Percentiles rank a stretch among this genome's conserved stretches.
Conservation (phyloP, 495 filamentous ascomycete species). For the Pyronema omphalodes region DNA sequence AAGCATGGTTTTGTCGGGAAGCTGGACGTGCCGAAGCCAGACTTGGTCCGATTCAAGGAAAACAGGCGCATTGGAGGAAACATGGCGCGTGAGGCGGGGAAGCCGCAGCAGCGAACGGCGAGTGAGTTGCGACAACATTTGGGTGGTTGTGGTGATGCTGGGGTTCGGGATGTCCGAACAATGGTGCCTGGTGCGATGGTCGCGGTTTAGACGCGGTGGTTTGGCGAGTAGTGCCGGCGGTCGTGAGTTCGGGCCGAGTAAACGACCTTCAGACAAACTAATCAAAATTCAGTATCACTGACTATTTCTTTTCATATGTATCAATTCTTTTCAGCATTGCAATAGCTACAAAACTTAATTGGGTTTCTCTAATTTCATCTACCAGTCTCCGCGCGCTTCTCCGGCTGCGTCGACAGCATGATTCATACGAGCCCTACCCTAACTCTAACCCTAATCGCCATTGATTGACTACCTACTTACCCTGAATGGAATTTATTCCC, state of each 20-base stretch:
- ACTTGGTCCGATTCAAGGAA: conserved; percentile 40
- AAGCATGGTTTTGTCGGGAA: conserved; percentile 33
- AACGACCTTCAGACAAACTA: no score
- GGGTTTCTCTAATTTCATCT: no score
- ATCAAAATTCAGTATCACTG: no score
- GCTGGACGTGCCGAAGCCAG: conserved; percentile 26
- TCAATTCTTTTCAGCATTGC: no score
- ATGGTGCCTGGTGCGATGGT: neutral
- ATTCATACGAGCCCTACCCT: no score
- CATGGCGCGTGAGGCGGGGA: neutral
- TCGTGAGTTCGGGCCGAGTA: no score
- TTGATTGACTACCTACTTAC: neutral
- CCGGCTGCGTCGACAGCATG: no score
- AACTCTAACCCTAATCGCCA: no score
- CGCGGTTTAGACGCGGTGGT: neutral
- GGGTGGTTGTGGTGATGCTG: neutral
- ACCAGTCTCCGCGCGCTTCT: no score
- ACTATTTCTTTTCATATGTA: no score
- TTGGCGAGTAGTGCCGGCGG: neutral
- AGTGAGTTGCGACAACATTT: neutral
- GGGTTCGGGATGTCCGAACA: no score
- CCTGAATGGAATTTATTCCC: conserved; percentile 36
- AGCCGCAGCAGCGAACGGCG: neutral
- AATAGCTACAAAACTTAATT: no score
- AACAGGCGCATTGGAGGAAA: neutral